Evolutionary conservation across 768 basidiomycete genomes (phyloP), one percentile per base, ranked within the genome.

Genomic region (Lentinula sp.): DNA sequence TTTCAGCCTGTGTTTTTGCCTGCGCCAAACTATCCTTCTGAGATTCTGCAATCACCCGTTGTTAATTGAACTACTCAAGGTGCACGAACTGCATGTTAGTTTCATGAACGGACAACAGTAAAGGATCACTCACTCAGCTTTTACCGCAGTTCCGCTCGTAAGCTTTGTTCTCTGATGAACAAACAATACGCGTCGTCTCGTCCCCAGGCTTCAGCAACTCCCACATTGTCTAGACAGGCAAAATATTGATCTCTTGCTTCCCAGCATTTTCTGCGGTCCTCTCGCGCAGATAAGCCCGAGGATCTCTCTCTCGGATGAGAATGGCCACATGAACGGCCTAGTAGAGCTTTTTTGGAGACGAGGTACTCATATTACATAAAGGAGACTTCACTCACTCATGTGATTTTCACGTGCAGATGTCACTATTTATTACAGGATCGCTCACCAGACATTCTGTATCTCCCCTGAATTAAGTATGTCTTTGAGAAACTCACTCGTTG

Each of bases 21-120:
- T 78, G 77, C 16, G 82, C 82, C 34, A 91, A 79, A 56, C 87
- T 75, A 40, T 85, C 84, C 67, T 87, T 90, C 72, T 93, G 91
- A 60, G 85, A 84, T 62, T 89, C 89, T 9, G 84, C 89, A 56
- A 95, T 82, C 42, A 92, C 83, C 57, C 95, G 81, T 39, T 94
- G 84, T 70, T 93, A 89, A 76, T 97, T 96, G 69, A 98, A 97
- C 71, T 98, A 96, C 31, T 91, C 91, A 67, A 98, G 88, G 95
- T 98, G 65, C 37, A 10, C 6, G 42, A 23, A 40, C 15, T 23
- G 34, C 11, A 28, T 13, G 5, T 55, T 40, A 9, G 18, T 18
- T 35, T 7, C 37, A 40, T 10, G 37, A 7, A 40, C 10, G 11
- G 45, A 31, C 32, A 49, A 50, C 13, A 40, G 3, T 11, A 35